Conservation (phyloP, 2,329 filamentous ascomycete species). For the Neonectria faginata region DNA sequence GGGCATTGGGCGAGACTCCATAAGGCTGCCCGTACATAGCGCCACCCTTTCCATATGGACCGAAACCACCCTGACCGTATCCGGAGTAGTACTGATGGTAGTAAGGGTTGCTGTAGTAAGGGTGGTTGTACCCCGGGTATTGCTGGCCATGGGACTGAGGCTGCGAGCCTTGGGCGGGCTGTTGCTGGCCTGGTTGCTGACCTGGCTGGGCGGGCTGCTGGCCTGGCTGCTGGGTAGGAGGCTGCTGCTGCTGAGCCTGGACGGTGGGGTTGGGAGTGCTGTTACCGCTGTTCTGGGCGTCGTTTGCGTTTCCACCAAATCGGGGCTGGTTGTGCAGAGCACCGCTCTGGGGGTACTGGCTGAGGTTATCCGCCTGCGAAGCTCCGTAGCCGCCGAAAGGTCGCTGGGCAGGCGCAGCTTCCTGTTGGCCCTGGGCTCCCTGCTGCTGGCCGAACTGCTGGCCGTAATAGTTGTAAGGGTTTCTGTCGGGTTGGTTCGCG, state of each 20-base stretch:
- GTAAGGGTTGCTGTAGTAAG: slow-evolving; percentile 72
- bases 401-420: slow-evolving; percentile 77
- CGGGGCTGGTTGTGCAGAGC: slow-evolving; percentile 65
- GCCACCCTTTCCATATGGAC: slow-evolving; percentile 66
- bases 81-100: slow-evolving; percentile 71
- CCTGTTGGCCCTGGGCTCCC: slow-evolving; percentile 76
- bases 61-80: slow-evolving; percentile 65
- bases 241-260: slow-evolving; percentile 62
- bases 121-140: slow-evolving; percentile 66
- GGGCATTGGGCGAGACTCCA: slow-evolving; percentile 66
- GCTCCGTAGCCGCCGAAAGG: slow-evolving; percentile 80
- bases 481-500: slow-evolving; percentile 76
- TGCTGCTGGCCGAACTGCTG: slow-evolving; percentile 69
- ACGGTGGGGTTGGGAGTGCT: slow-evolving; percentile 87
- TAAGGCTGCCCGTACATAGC: slow-evolving; percentile 67
- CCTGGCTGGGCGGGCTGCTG: slow-evolving; percentile 56
- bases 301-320: slow-evolving; percentile 68
- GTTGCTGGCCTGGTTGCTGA: slow-evolving; percentile 59
- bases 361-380: slow-evolving; percentile 71
- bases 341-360: slow-evolving; percentile 81
- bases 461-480: slow-evolving; percentile 84
- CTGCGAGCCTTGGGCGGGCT: slow-evolving; percentile 57
- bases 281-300: slow-evolving; percentile 87
- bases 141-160: slow-evolving; percentile 60
- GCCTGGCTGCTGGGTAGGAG: slow-evolving; percentile 58